These are phyloP conservation scores for Wickerhamomyces alni DNA, from an alignment of 805 yeast species.

Conservation along the genomic window DNA sequence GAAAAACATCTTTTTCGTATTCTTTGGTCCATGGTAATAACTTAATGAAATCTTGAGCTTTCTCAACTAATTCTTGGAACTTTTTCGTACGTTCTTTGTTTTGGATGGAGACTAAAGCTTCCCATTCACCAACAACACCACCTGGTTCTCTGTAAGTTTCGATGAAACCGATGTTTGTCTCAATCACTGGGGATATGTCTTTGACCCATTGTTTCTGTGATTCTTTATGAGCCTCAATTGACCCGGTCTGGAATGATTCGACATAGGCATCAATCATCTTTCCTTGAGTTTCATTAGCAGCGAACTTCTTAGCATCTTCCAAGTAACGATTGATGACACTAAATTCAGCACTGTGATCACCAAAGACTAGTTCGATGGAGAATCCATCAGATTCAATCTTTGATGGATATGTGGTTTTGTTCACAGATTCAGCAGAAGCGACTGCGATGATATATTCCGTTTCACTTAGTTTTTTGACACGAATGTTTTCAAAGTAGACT, in stretches of 20 bases:
- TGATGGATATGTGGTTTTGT: conserved; percentile 51
- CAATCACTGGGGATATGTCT: conserved; percentile 73
- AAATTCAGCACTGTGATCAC: conserved; percentile 73
- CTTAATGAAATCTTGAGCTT: conserved; percentile 58
- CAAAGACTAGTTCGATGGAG: conserved; percentile 53
- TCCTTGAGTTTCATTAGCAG: conserved; percentile 67
- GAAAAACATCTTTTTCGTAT: conserved; percentile 78
- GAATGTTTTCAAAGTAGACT: conserved; percentile 74
- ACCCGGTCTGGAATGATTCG: conserved; percentile 71
- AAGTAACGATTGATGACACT: conserved; percentile 49
- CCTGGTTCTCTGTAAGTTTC: conserved; percentile 92
- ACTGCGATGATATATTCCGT: conserved; percentile 52
- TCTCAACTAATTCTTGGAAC: conserved; percentile 61
- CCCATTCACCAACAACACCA: conserved; percentile 93
- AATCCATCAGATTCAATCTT: conserved; percentile 34
- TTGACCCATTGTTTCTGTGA: conserved; percentile 87
- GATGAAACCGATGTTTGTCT: conserved; percentile 83
- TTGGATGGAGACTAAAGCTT: conserved; percentile 85
- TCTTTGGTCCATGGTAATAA: conserved; percentile 72
- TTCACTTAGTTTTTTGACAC: conserved; percentile 53
- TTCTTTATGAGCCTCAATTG: conserved; percentile 77
- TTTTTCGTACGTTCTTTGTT: conserved; percentile 82
- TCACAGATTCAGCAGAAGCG: conserved; percentile 54
- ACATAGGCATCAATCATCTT: conserved; percentile 63
- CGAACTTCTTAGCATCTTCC: conserved; percentile 49